Conservation (phyloP, 306 rosid genomes). For the Myrica gale region DNA sequence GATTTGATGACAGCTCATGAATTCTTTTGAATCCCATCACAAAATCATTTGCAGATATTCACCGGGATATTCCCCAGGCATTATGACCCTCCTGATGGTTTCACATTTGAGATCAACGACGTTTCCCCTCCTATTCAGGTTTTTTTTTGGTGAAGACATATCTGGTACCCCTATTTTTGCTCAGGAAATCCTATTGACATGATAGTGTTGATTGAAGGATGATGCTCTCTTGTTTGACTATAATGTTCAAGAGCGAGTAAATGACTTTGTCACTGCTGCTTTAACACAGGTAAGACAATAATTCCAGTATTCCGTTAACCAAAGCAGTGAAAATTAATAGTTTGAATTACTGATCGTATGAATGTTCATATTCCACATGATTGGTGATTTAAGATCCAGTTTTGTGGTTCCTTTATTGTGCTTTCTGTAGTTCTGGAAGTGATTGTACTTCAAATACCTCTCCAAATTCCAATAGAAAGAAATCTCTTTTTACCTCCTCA, state of each 20-base stretch:
- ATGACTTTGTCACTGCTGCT: constrained; percentile 54
- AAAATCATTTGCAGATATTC: constrained; percentile 56
- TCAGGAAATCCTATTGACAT: constrained; percentile 15
- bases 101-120: constrained; percentile 74
- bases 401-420: neutral
- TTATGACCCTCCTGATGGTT: constrained; percentile 90
- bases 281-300: constrained; percentile 48
- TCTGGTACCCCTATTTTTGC: constrained; percentile 15
- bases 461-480: neutral
- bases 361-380: neutral
- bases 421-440: neutral
- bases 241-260: constrained; percentile 48
- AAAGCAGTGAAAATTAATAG: neutral
- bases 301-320: neutral
- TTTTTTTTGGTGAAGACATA: neutral
- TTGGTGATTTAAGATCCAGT: neutral
- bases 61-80: constrained; percentile 79
- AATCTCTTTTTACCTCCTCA: neutral
- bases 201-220: constrained; percentile 43
- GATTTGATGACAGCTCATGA: constrained; percentile 8
- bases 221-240: constrained; percentile 48
- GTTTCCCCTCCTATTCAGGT: constrained; percentile 69
- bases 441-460: neutral
- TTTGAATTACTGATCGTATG: neutral
- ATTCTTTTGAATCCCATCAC: constrained; percentile 18